Evolutionary conservation across 2,329 filamentous ascomycete genomes (phyloP).

Genomic region (Sclerotinia nivalis): DNA sequence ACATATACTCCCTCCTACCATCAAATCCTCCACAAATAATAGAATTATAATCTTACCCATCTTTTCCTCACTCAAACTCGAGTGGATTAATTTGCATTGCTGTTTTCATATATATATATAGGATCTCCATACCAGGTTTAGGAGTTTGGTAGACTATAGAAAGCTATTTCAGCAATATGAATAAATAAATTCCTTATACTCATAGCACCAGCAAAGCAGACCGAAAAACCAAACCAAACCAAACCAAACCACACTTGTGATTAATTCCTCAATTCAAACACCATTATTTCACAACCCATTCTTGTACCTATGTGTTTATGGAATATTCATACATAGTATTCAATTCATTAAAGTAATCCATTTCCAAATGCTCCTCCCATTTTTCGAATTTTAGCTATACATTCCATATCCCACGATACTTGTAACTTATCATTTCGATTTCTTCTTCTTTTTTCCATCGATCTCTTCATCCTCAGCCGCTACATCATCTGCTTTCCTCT

Average conservation of each 20-base stretch:
- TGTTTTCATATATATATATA: too few species aligned
- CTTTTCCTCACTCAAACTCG: too few species aligned
- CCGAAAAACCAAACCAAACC: too few species aligned
- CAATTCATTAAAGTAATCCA: neutral
- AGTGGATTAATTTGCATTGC: too few species aligned
- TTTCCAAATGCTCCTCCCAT: neutral
- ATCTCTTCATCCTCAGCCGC: constrained; percentile 3
- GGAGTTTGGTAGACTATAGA: too few species aligned
- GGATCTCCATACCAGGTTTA: too few species aligned
- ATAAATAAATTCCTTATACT: too few species aligned
- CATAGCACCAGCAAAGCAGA: neutral
- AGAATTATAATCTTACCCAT: too few species aligned
- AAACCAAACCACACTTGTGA: neutral
- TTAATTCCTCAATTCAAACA: neutral
- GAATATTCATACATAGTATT: neutral
- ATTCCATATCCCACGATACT: neutral
- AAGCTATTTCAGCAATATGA: too few species aligned
- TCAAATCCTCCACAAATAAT: too few species aligned
- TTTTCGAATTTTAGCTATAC: neutral
- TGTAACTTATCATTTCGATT: neutral
- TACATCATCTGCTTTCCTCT: constrained; percentile 18
- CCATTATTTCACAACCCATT: neutral
- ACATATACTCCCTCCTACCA: too few species aligned
- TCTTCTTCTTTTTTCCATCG: constrained; percentile 13
- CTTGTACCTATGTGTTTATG: neutral